Base-by-base conservation (phyloP, 148 eudicot genomes). In the Chenopodium formosanum region DNA sequence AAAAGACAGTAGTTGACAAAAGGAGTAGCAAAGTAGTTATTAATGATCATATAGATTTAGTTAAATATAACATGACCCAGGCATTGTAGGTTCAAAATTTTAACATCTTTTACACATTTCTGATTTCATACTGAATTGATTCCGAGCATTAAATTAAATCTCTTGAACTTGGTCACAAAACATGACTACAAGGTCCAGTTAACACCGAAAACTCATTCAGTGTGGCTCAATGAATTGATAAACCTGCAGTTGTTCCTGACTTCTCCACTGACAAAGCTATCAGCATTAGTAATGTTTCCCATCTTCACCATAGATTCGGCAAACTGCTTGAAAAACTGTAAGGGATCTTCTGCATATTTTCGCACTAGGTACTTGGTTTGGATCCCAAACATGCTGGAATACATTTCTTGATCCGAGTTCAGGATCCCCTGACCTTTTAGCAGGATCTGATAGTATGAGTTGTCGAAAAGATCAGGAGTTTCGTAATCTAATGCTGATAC, bases 201-300 rank as follows among this genome's bases (percentile, higher is more conserved):
- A 37, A 70, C 48, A 37, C 23, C 69, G n/a, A 19, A 76, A 52
- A 74, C 53, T 79, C 76, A 37, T 84, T 73, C 84, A 25, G 79
- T 27, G 22, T 67, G 84, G 23, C 70, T 71, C 74, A 81, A 77
- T 40, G 87, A 85, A 23, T 94, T 96, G 75, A 96, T 88, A 80
- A 96, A 96, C 85, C 99, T 92, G 84, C 99, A 96, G 78, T 83
- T 96, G 82, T 79, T 89, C 85, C 99, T 90, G 16, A 96, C 95
- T 88, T 96, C 99, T 4, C 99, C 99, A 84, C 88, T 78, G 12
- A 34, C 86, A 85, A 81, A 90, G 79, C 90, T 91, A 14, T 91
- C 97, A 13, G 86, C 76, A 84, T 91, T 90, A 13, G 88, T 90
- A 47, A 96, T 92, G 31, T 94, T 96, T 69, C 99, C 98, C 89